A percentile compares a stretch with the other conserved stretches of the same genome.
phyloP scores from a whole-genome alignment of 2,329 filamentous ascomycete species.

The Dactylellina cionopaga region DNA sequence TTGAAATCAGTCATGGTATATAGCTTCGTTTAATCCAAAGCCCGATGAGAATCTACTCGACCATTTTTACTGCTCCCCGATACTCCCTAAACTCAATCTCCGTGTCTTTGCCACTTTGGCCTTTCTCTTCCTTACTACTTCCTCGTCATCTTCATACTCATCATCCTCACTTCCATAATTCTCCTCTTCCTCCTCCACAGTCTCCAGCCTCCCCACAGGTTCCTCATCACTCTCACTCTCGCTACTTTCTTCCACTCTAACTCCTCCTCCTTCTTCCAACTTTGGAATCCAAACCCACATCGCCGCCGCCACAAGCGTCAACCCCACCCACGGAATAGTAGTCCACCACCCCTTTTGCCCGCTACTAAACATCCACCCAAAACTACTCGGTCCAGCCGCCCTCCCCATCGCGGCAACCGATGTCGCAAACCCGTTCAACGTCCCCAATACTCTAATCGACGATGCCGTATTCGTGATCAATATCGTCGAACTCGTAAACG shows the following conservation, averaged over 20 bases:
- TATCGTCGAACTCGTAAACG: conserved; percentile 89
- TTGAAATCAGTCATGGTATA: no score
- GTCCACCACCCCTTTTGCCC: conserved; percentile 34
- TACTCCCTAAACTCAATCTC: conserved; percentile 37
- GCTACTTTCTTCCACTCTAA: conserved; percentile 15
- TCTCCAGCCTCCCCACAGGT: background rate
- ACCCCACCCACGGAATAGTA: conserved; percentile 36
- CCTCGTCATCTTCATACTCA: background rate
- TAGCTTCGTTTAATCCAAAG: no score
- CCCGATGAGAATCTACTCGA: no score
- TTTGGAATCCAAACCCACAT: conserved; percentile 47
- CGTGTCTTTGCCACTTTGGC: background rate
- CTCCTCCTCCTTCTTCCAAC: conserved; percentile 25
- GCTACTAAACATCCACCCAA: conserved; percentile 15
- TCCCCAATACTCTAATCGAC: conserved; percentile 80
- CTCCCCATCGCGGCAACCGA: conserved; percentile 82
- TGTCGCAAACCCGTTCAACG: conserved; percentile 89
- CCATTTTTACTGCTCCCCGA: conserved; percentile 18
- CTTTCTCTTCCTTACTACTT: background rate
- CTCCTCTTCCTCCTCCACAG: background rate
- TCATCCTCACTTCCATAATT: conserved; percentile 16
- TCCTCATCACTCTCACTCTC: conserved; percentile 16
- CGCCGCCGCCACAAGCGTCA: conserved; percentile 13
- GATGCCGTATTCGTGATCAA: conserved; percentile 86
- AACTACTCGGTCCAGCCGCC: conserved; percentile 77